Base-by-base conservation (phyloP, 2,329 filamentous ascomycete species). In the Colletotrichum simmondsii region DNA sequence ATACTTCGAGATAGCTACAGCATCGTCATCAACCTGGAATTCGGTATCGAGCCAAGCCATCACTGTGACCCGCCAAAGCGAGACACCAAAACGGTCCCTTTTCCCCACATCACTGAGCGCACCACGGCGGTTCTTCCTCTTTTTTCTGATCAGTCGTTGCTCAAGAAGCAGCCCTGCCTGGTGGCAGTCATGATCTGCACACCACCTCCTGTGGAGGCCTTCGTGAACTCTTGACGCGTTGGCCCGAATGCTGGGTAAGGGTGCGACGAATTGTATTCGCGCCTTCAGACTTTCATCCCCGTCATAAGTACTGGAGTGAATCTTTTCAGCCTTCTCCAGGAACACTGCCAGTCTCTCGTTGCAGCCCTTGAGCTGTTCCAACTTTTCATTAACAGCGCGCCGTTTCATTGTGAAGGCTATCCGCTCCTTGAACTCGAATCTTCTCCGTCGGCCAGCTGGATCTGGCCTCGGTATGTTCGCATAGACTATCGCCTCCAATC, bases 391-490 rank as follows among this genome's bases (percentile, higher is more conserved):
- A 11, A 24, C 11, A 11, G 46, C 35, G 14, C 54, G 60, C 2
- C 67, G 53, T 2, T 59, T 70, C 61, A 70, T 70, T 8, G 60
- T 53, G n/a, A 65, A 70, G 14, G n/a, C 35, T 2, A 65, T 52
- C 7, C 67, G 67, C 11, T 65, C n/a, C 4, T 22, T 30, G 5
- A 70, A 65, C 2, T 65, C 5, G 1, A 58, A 65, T 3, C 19
- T 24, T 11, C 24, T 14, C 2, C 67, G 63, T 14, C 49, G 22
- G 3, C n/a, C 24, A 10, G 52, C n/a, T 10, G 61, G 52, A 1
- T 11, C 24, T 0, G 60, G 42, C 8, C 56, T 1, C 1, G 67
- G 53, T 8, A 32, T 52, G 12, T 70, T 70, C 5, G 61, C 26
- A 5, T 14, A 65, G 1, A 70, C 61, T 1, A 70, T n/a, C 5